phyloP scores from a whole-genome alignment of 1,284 basidiomycete species.

The Schizopora paradoxa region DNA sequence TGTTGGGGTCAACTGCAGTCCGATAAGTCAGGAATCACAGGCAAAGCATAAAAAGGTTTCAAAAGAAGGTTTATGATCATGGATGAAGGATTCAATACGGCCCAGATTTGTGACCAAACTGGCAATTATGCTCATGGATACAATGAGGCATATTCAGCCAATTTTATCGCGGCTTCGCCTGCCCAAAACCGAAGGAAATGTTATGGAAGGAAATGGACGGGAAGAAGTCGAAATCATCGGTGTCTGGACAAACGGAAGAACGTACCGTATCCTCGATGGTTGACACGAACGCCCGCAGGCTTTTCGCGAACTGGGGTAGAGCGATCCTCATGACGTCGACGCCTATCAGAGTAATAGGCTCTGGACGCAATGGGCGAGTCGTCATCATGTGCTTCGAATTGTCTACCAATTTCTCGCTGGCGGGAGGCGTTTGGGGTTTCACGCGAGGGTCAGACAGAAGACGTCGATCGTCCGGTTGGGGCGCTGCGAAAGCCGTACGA shows the following conservation, averaged over 20 bases:
- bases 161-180: not conserved
- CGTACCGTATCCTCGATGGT: constrained; percentile 62
- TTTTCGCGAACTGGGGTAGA: constrained; percentile 47
- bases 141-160: constrained; percentile 1
- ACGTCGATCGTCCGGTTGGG: too few species aligned
- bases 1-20: constrained; percentile 10
- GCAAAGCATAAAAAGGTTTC: too few species aligned
- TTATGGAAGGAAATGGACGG: not conserved
- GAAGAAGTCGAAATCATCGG: not conserved
- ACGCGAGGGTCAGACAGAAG: too few species aligned
- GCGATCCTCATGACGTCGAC: constrained; percentile 75
- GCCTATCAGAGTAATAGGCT: constrained; percentile 37
- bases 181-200: constrained; percentile 2
- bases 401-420: constrained; percentile 8
- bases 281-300: constrained; percentile 54
- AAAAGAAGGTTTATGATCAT: too few species aligned
- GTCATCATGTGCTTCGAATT: too few species aligned
- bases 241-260: not conserved
- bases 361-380: too few species aligned
- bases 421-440: too few species aligned
- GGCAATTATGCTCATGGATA: not conserved
- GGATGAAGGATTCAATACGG: too few species aligned
- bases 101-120: not conserved
- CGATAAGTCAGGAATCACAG: constrained; percentile 2
- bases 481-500: not conserved